These are phyloP conservation scores for Houttuynia cordata DNA, from an alignment of 164 flowering plant genomes.

Conservation along the genomic window DNA sequence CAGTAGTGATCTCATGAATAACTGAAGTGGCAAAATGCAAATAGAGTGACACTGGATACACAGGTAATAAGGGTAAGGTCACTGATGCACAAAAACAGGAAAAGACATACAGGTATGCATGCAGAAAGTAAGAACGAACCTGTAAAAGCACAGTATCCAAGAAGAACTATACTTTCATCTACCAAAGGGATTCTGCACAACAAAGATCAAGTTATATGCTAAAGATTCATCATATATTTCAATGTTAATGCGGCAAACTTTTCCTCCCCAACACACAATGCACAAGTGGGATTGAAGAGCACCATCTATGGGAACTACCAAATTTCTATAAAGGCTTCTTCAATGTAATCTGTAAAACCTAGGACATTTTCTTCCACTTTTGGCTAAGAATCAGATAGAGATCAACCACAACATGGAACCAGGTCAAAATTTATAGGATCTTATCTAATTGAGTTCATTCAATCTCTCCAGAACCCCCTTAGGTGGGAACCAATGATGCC, in stretches of 20 bases:
- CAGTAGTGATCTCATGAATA: slow-evolving; percentile 78
- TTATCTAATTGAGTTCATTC: not conserved
- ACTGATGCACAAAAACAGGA: not conserved
- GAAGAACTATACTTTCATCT: slow-evolving; percentile 67
- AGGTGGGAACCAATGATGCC: no score
- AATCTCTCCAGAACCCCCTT: not conserved
- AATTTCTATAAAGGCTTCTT: not conserved
- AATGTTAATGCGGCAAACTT: not conserved
- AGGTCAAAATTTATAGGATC: not conserved
- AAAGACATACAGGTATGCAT: not conserved
- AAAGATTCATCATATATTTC: no score
- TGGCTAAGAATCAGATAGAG: not conserved
- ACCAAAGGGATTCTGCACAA: slow-evolving; percentile 68
- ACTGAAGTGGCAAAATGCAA: slow-evolving; percentile 87
- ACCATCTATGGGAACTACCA: not conserved
- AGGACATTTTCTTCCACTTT: no score
- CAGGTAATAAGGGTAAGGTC: slow-evolving; percentile 11
- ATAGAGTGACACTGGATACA: slow-evolving; percentile 46
- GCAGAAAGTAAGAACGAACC: slow-evolving; percentile 25
- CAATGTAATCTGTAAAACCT: not conserved
- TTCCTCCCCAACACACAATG: not conserved
- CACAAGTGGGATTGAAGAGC: no score
- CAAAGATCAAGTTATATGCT: not conserved
- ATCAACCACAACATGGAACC: not conserved
- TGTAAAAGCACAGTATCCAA: slow-evolving; percentile 68